Evolutionary conservation across 176 grass and related monocot genomes (phyloP).

Genomic region (Triticum timopheevii): DNA sequence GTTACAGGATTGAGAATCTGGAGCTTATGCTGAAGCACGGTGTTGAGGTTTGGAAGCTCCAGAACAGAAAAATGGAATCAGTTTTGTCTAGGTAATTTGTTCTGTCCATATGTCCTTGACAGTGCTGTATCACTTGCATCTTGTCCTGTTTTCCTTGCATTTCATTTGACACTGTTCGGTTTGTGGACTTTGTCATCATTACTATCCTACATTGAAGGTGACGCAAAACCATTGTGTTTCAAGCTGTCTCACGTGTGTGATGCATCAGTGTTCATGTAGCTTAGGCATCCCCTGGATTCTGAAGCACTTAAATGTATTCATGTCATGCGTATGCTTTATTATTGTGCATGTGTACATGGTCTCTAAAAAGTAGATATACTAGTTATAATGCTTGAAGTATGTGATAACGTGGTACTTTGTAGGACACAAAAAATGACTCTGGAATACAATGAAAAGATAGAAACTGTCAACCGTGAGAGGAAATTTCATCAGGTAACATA

Average conservation of each 20-base stretch:
- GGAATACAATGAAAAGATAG: constrained; percentile 90
- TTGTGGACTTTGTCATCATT: not conserved
- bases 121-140: not conserved
- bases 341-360: not conserved
- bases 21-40: constrained; percentile 87
- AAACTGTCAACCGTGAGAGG: constrained; percentile 87
- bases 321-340: not conserved
- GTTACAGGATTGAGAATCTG: constrained; percentile 93
- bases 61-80: constrained; percentile 86
- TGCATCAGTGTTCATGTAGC: not conserved
- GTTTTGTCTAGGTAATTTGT: constrained; percentile 81
- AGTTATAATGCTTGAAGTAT: not conserved
- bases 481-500: constrained; percentile 89
- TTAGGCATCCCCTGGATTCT: not conserved
- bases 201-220: not conserved
- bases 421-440: constrained; percentile 82
- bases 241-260: not conserved
- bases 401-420: constrained; percentile 5
- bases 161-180: constrained; percentile 1
- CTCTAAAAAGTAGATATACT: not conserved
- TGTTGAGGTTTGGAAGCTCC: constrained; percentile 89
- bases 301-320: not conserved
- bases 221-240: not conserved
- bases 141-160: constrained; percentile 1
- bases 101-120: not conserved